Base-by-base conservation (phyloP, 2,329 filamentous ascomycete species). In the Hypoxylon sp. region DNA sequence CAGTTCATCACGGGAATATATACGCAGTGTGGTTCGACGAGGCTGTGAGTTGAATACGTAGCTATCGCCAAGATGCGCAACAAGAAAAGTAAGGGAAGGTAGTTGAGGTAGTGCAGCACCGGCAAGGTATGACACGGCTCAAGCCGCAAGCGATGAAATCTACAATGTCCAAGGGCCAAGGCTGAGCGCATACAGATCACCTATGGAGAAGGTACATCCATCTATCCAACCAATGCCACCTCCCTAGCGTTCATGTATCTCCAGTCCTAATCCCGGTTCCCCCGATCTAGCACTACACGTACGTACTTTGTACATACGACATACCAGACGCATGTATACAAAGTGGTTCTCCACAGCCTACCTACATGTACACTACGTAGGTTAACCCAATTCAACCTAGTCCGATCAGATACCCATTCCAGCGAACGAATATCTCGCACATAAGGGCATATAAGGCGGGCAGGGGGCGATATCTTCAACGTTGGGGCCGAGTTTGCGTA, bases 141-240 rank as follows among this genome's bases (percentile, higher is more conserved):
- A 46, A 65, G 56, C 62, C 51, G 62, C 62, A 64, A 49, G 32
- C 50, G 33, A 61, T 44, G 44, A 28, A 53, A 26, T 57, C 48
- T 57, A n/a, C n/a, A n/a, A n/a, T n/a, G n/a, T n/a, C n/a, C n/a
- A n/a, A n/a, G n/a, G n/a, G n/a, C 52, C 46, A 62, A 50, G 51
- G 51, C 51, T 50, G 50, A 61, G 51, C 38, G 28, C 58, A 52
- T 42, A n/a, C n/a, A n/a, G n/a, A n/a, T n/a, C n/a, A n/a, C n/a
- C n/a, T n/a, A 33, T 54, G 38, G 46, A 53, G 50, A 53, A 40
- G 33, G 50, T 38, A 40, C 30, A 42, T 40, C 44, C n/a, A n/a
- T 12, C 22, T 8, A 30, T 22, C 46, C 49, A 22, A 22, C 51
- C 42, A 24, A 46, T 46, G 28, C 40, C 16, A 33, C 40, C 30